These are phyloP conservation scores for Colletotrichum musae DNA, from an alignment of 2,329 filamentous ascomycete genomes.

Conservation along the genomic window DNA sequence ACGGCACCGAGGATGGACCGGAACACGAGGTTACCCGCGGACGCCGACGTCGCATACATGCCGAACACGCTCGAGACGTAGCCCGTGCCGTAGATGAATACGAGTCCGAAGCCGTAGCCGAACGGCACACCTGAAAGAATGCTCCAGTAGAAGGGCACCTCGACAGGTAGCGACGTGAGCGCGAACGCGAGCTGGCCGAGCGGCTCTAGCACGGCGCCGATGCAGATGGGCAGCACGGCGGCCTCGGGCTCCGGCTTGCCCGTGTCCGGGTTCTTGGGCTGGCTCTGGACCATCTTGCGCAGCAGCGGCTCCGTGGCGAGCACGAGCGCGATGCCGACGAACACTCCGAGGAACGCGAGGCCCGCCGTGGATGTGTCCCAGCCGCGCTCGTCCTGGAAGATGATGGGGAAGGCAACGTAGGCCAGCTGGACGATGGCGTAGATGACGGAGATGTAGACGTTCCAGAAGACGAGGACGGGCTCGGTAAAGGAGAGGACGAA, in stretches of 20 bases:
- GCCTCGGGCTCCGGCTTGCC: constrained; percentile 72
- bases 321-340: constrained; percentile 41
- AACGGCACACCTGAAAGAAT: constrained; percentile 75
- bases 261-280: constrained; percentile 71
- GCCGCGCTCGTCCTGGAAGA: constrained; percentile 69
- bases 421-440: constrained; percentile 77
- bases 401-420: constrained; percentile 75
- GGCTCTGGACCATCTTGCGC: constrained; percentile 70
- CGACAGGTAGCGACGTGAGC: constrained; percentile 72
- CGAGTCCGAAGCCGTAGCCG: constrained; percentile 72
- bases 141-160: constrained; percentile 73
- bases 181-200: constrained; percentile 75
- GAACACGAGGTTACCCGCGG: constrained; percentile 75
- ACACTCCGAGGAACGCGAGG: constrained; percentile 52
- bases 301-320: constrained; percentile 57
- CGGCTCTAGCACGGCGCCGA: constrained; percentile 72
- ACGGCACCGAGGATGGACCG: constrained; percentile 71
- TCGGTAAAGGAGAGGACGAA: constrained; percentile 74
- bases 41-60: constrained; percentile 74
- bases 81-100: constrained; percentile 77
- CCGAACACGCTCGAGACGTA: constrained; percentile 76
- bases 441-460: constrained; percentile 74
- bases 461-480: constrained; percentile 66
- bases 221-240: constrained; percentile 74
- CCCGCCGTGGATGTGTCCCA: constrained; percentile 71